Evolutionary conservation across 1,284 basidiomycete genomes (phyloP).

Genomic region (Athelia sp.): DNA sequence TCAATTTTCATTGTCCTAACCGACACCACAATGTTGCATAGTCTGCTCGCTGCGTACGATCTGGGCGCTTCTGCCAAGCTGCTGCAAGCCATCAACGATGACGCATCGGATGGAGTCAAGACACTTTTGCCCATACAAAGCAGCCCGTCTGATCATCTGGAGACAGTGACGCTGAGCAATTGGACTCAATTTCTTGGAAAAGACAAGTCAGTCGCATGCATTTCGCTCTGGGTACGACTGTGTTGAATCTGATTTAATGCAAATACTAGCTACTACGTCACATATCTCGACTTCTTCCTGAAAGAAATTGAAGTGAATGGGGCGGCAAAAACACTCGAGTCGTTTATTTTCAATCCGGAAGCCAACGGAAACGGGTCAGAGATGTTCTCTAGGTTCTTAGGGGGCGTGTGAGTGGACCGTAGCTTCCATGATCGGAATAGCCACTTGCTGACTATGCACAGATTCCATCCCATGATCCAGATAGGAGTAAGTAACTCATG

Average conservation of each 20-base stretch:
- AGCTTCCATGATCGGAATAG: neutral
- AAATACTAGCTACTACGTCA: slow-evolving; percentile 43
- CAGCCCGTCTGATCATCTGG: no score
- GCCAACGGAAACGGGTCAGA: slow-evolving; percentile 41
- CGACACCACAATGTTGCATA: no score
- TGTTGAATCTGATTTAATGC: slow-evolving; percentile 2
- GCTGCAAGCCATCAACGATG: slow-evolving; percentile 48
- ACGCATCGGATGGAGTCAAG: slow-evolving; percentile 31
- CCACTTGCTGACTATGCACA: neutral
- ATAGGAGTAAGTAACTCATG: slow-evolving; percentile 42
- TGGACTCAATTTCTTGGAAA: slow-evolving; percentile 54
- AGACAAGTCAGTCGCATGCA: slow-evolving; percentile 32
- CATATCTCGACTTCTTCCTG: slow-evolving; percentile 55
- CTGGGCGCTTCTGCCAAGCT: slow-evolving; percentile 51
- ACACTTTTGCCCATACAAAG: no score
- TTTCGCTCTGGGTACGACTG: slow-evolving; percentile 1
- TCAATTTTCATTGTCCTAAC: no score
- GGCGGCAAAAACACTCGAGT: slow-evolving; percentile 36
- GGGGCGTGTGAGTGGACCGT: slow-evolving; percentile 43
- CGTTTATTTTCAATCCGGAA: slow-evolving; percentile 48
- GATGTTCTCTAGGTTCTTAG: slow-evolving; percentile 54
- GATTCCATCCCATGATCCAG: slow-evolving; percentile 64
- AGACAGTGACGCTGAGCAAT: slow-evolving; percentile 1
- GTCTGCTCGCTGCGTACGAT: slow-evolving; percentile 61
- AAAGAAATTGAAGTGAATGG: slow-evolving; percentile 41